Percentiles rank a stretch among this genome's conserved stretches.
phyloP scores from a whole-genome alignment of 805 yeast species.

The Kurtzmaniella fragi region DNA sequence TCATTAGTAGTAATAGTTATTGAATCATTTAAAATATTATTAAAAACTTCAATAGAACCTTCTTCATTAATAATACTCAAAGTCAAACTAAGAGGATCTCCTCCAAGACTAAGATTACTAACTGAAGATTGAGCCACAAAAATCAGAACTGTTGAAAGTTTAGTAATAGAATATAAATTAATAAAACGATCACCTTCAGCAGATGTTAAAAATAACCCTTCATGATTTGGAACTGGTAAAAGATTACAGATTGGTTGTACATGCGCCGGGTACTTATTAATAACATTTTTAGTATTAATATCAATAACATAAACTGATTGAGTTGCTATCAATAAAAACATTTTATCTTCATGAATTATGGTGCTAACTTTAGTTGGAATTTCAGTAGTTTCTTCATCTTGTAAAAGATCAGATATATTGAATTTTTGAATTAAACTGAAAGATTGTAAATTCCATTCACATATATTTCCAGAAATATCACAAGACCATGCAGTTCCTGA shows the following conservation, averaged over 20 bases:
- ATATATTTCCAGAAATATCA: slow-evolving; percentile 53
- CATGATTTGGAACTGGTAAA: slow-evolving; percentile 26
- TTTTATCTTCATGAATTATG: slow-evolving; percentile 23
- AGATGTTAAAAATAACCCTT: slow-evolving; percentile 55
- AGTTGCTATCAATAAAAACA: slow-evolving; percentile 58
- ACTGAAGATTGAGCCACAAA: slow-evolving; percentile 70
- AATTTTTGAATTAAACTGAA: slow-evolving; percentile 40
- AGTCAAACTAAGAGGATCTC: slow-evolving; percentile 24
- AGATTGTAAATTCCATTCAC: slow-evolving; percentile 55
- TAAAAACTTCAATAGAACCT: slow-evolving; percentile 70
- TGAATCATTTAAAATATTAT: slow-evolving; percentile 41
- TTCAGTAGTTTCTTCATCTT: slow-evolving; percentile 22
- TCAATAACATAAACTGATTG: slow-evolving; percentile 59
- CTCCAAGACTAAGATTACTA: slow-evolving; percentile 34
- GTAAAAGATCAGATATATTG: slow-evolving; percentile 33
- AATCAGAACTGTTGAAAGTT: slow-evolving; percentile 45
- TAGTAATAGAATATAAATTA: slow-evolving; percentile 55
- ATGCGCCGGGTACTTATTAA: slow-evolving; percentile 68
- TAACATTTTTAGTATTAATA: slow-evolving; percentile 28
- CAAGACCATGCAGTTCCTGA: slow-evolving; percentile 52
- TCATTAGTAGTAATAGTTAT: slow-evolving; percentile 7
- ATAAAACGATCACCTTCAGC: slow-evolving; percentile 81
- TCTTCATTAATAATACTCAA: slow-evolving; percentile 65
- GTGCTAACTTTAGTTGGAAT: slow-evolving; percentile 26
- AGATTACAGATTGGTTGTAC: slow-evolving; percentile 59